These are phyloP conservation scores for Fusarium longipes DNA, from an alignment of 2,329 filamentous ascomycete genomes.

Conservation along the genomic window DNA sequence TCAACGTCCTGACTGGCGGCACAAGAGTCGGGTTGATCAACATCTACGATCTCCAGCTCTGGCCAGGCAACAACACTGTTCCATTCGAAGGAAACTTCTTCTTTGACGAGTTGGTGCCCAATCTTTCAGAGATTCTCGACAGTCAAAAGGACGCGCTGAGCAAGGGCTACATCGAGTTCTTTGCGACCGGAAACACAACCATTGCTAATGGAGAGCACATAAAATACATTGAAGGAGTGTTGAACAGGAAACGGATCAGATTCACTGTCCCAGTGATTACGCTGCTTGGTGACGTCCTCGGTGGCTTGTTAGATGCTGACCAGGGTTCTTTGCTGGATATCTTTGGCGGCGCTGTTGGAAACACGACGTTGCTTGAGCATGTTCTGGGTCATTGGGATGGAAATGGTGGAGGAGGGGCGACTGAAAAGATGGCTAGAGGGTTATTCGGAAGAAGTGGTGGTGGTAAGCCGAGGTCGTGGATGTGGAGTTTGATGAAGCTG, in stretches of 20 bases:
- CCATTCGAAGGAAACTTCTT: conserved; percentile 56
- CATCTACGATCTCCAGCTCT: conserved; percentile 54
- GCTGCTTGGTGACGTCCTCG: conserved; percentile 53
- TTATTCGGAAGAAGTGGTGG: background rate
- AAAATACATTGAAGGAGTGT: conserved; percentile 56
- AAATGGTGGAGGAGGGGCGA: background rate
- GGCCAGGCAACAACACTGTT: conserved; percentile 57
- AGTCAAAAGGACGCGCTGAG: conserved; percentile 52
- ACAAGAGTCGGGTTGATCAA: conserved; percentile 54
- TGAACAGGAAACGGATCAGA: conserved; percentile 54
- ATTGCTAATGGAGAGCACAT: conserved; percentile 57
- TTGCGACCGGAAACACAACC: conserved; percentile 56
- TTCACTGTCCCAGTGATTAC: conserved; percentile 54
- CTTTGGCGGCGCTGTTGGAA: conserved; percentile 54
- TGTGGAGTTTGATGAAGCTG: conserved; percentile 25
- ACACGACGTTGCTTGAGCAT: conserved; percentile 54
- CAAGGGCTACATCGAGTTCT: conserved; percentile 56
- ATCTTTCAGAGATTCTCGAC: conserved; percentile 54
- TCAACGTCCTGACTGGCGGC: conserved; percentile 57
- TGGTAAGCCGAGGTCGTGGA: conserved; percentile 11
- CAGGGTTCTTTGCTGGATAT: conserved; percentile 49
- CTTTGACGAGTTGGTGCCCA: conserved; percentile 55
- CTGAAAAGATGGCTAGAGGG: background rate
- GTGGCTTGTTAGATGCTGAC: conserved; percentile 50
- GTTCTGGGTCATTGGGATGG: conserved; percentile 52